A percentile compares a stretch with the other conserved stretches of the same genome.
Conservation (phyloP, 345 rosid genomes). For the Gossypium ekmanianum region DNA sequence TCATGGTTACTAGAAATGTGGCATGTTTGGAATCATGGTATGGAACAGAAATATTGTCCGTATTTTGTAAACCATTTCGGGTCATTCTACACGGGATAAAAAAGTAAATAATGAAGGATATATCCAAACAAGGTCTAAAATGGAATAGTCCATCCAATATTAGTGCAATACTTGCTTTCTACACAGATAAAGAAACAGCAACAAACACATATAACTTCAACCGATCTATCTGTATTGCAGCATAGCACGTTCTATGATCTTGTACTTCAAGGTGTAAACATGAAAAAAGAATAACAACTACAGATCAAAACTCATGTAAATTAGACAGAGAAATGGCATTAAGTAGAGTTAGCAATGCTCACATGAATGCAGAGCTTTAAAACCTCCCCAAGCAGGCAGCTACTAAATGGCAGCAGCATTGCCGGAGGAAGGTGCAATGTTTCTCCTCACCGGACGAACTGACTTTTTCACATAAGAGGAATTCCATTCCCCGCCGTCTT, state of each 20-base stretch:
- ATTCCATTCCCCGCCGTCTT: constrained; percentile 96
- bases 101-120: background rate
- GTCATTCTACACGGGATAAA: background rate
- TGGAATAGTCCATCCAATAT: background rate
- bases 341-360: constrained; percentile 11
- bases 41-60: background rate
- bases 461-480: constrained; percentile 72
- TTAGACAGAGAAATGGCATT: background rate
- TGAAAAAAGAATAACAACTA: background rate
- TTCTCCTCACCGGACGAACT: constrained; percentile 40
- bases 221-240: background rate
- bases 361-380: constrained; percentile 7
- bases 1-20: no score
- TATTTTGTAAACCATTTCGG: background rate
- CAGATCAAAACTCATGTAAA: background rate
- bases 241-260: background rate
- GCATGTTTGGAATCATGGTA: no score
- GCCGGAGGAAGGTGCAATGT: constrained; percentile 17
- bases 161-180: background rate
- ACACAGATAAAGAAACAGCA: background rate
- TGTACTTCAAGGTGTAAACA: background rate
- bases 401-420: background rate
- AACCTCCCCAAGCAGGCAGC: background rate
- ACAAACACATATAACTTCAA: background rate
- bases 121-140: background rate